Evolutionary conservation across 257 asterid species (phyloP), one percentile per base, ranked within the genome.

Genomic region (Paulownia fortunei): DNA sequence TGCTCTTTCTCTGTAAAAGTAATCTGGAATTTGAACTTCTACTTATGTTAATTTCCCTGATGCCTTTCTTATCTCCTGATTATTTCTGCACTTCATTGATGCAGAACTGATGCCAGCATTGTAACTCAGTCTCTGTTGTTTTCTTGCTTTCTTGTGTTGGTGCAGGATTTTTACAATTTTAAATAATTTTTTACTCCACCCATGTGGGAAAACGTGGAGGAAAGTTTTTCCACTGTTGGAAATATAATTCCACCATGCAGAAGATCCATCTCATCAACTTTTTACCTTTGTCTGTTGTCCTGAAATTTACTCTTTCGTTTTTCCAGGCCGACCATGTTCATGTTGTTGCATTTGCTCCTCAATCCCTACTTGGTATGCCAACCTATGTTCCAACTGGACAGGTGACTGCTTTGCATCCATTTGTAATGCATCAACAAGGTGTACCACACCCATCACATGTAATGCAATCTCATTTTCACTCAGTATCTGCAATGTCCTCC

Each of bases 361-460:
- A 96, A 59, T 83, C 95, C 78, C 73, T 94, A 42, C 85, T 88
- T 81, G 92, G 96, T 82, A 86, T 94, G 90, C 88, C 94, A 56
- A 77, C 92, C 80, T 94, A 85, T 80, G 83, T 86, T 69, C 87
- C 89, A 76, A 89, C 89, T 26, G 96, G 91, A 76, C 97, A 92
- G 80, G 82, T 90, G 84, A 58, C 97, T 42, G 90, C 97, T 41
- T 49, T 94, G 86, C 97, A 92, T 86, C 94, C 97, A 72, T 92
- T 83, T 83, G 81, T 90, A 42, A 80, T 94, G 91, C 98, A 92
- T 76, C 97, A 90, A 69, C 98, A 88, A 80, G 97, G 94, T 18
- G 81, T 89, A 24, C 90, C 97, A 9, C 93, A 87, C 82, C 84
- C 91, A 44, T 81, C 96, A 47, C 90, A 87, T 42, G 79, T 82